Percentiles rank a stretch among this genome's conserved stretches.
phyloP scores from a whole-genome alignment of 1,139 yeast genomes.

The Candida freyschussii region DNA sequence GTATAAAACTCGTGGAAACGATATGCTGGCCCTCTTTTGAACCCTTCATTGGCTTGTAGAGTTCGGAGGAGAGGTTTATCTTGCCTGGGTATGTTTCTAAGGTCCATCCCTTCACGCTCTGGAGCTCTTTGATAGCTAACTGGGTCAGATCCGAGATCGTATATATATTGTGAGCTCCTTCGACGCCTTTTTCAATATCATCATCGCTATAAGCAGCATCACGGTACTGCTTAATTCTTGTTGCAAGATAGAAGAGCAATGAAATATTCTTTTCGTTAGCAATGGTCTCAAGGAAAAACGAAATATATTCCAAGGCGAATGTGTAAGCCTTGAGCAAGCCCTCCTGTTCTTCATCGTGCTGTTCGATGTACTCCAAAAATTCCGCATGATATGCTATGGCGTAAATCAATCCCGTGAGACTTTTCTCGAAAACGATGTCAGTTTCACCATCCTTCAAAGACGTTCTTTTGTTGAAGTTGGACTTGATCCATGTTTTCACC shows the following conservation, averaged over 20 bases:
- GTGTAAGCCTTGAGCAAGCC: slow-evolving; percentile 37
- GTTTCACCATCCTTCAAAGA: slow-evolving; percentile 26
- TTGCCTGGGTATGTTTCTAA: slow-evolving; percentile 81
- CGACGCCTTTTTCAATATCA: slow-evolving; percentile 32
- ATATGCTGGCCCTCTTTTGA: slow-evolving; percentile 32
- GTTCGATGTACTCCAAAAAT: slow-evolving; percentile 41
- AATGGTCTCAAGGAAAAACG: slow-evolving; percentile 56
- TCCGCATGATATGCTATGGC: slow-evolving; percentile 74
- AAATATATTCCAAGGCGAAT: slow-evolving; percentile 54
- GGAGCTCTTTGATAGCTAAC: slow-evolving; percentile 52
- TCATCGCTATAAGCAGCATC: slow-evolving; percentile 46
- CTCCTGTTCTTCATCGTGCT: slow-evolving; percentile 21
- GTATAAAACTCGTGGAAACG: slow-evolving; percentile 45
- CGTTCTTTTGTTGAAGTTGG: slow-evolving; percentile 44
- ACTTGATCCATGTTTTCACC: slow-evolving; percentile 68
- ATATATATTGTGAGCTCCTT: slow-evolving; percentile 42
- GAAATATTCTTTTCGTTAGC: slow-evolving; percentile 68
- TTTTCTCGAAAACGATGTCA: slow-evolving; percentile 53
- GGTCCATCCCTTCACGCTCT: slow-evolving; percentile 61
- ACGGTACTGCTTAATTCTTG: slow-evolving; percentile 73
- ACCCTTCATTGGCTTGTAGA: slow-evolving; percentile 51
- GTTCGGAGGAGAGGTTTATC: slow-evolving; percentile 58
- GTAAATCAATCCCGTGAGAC: slow-evolving; percentile 64
- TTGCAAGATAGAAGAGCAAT: slow-evolving; percentile 68
- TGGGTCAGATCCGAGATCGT: slow-evolving; percentile 72